These are phyloP conservation scores for Leccinum pachyderme DNA, from an alignment of 1,284 basidiomycete species.

Conservation along the genomic window DNA sequence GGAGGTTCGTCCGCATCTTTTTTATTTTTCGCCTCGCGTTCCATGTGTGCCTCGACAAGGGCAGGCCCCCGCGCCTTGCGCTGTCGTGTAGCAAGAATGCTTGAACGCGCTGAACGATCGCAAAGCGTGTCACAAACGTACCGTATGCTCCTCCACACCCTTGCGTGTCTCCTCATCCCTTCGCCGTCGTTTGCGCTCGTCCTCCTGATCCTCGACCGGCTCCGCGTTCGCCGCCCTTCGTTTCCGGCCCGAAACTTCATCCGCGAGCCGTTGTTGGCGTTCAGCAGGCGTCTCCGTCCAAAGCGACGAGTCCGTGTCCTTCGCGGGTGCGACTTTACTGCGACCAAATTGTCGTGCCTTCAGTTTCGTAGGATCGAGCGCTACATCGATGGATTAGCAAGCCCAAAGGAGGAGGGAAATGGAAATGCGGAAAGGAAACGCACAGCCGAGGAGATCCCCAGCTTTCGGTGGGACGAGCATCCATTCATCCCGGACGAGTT, in stretches of 20 bases:
- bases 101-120: not conserved
- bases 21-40: slow-evolving; percentile 18
- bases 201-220: slow-evolving; percentile 34
- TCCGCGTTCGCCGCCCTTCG: slow-evolving; percentile 61
- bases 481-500: slow-evolving; percentile 85
- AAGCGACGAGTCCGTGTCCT: slow-evolving; percentile 54
- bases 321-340: slow-evolving; percentile 47
- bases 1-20: slow-evolving; percentile 52
- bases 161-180: slow-evolving; percentile 69
- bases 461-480: slow-evolving; percentile 89
- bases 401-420: not conserved
- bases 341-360: slow-evolving; percentile 78
- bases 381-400: slow-evolving; percentile 27
- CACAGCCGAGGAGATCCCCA: slow-evolving; percentile 73
- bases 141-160: slow-evolving; percentile 80
- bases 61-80: slow-evolving; percentile 63
- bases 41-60: slow-evolving; percentile 64
- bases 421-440: slow-evolving; percentile 31
- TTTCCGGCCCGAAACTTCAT: slow-evolving; percentile 85
- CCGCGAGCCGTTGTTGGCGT: slow-evolving; percentile 77
- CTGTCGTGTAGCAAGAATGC: slow-evolving; percentile 36
- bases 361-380: slow-evolving; percentile 69
- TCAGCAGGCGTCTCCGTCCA: slow-evolving; percentile 96
- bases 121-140: slow-evolving; percentile 35
- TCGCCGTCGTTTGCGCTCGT: slow-evolving; percentile 49